Conservation (phyloP, 1,284 basidiomycete genomes). For the Leccinum holopus region DNA sequence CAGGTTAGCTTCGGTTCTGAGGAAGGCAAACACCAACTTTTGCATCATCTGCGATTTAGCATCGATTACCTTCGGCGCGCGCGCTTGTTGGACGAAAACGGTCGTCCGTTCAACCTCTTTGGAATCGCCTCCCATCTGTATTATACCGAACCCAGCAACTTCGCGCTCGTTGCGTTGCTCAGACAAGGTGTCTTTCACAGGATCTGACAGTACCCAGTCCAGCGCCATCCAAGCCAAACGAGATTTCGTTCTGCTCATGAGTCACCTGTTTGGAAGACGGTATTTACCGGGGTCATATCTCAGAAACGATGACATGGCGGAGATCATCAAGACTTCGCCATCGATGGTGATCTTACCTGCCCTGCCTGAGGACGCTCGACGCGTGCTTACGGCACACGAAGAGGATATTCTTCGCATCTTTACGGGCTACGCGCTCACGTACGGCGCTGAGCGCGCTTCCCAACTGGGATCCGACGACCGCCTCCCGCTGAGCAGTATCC, state of each 20-base stretch:
- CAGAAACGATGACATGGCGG: conserved; percentile 36
- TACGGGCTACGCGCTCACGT: conserved; percentile 52
- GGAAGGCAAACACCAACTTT: conserved; percentile 51
- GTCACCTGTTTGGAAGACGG: conserved; percentile 59
- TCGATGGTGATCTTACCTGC: conserved; percentile 58
- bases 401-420: conserved; percentile 53
- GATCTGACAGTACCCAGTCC: conserved; percentile 43
- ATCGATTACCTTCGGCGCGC: conserved; percentile 66
- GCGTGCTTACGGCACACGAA: conserved; percentile 49
- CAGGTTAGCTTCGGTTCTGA: conserved; percentile 56
- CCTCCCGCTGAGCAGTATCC: conserved; percentile 48
- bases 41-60: conserved; percentile 68
- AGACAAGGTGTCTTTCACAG: conserved; percentile 57
- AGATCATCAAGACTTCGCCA: conserved; percentile 46
- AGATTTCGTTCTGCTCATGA: conserved; percentile 54
- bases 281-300: conserved; percentile 48
- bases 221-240: conserved; percentile 42
- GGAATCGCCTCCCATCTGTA: conserved; percentile 59
- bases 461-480: conserved; percentile 41
- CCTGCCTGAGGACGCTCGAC: conserved; percentile 40
- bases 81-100: conserved; percentile 49
- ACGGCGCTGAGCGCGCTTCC: conserved; percentile 38
- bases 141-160: conserved; percentile 66
- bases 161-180: conserved; percentile 59
- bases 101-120: conserved; percentile 59